Percentiles rank a stretch among this genome's conserved stretches.
phyloP scores from a whole-genome alignment of 2,329 filamentous ascomycete species.

The Helotiales sp. region DNA sequence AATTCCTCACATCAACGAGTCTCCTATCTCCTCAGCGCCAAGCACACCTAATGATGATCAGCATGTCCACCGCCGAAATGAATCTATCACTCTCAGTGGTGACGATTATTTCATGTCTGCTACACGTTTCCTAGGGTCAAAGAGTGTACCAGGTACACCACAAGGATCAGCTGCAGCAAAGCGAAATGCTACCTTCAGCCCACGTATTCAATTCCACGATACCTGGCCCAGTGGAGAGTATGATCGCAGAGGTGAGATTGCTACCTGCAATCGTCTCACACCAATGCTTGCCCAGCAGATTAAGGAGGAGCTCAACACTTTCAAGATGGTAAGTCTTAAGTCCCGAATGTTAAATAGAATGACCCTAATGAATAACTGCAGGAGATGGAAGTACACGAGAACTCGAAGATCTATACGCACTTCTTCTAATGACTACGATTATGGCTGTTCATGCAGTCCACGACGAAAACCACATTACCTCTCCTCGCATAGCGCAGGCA shows the following conservation, averaged over 20 bases:
- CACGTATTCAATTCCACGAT: conserved; percentile 90
- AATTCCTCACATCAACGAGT: conserved; percentile 68
- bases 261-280: conserved; percentile 95
- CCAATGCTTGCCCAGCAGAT: conserved; percentile 98
- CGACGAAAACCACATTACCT: conserved; percentile 26
- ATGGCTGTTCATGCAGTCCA: conserved; percentile 27
- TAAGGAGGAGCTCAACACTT: conserved; percentile 98
- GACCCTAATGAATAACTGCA: conserved; percentile 50
- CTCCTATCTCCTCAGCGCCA: conserved; percentile 80
- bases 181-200: conserved; percentile 77
- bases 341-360: too few species aligned
- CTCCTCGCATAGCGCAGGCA: conserved; percentile 25
- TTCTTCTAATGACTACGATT: conserved; percentile 77
- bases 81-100: conserved; percentile 68
- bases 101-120: conserved; percentile 90
- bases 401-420: conserved; percentile 98
- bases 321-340: conserved; percentile 95
- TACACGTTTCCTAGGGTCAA: conserved; percentile 70
- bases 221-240: conserved; percentile 97
- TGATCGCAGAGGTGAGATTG: conserved; percentile 91
- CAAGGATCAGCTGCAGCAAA: conserved; percentile 55
- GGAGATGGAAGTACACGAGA: conserved; percentile 99
- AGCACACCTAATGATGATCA: conserved; percentile 83
- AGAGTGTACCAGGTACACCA: conserved; percentile 79
- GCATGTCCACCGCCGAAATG: conserved; percentile 63